Conservation (phyloP, 1,284 basidiomycete genomes). For the Malassezia japonica region DNA sequence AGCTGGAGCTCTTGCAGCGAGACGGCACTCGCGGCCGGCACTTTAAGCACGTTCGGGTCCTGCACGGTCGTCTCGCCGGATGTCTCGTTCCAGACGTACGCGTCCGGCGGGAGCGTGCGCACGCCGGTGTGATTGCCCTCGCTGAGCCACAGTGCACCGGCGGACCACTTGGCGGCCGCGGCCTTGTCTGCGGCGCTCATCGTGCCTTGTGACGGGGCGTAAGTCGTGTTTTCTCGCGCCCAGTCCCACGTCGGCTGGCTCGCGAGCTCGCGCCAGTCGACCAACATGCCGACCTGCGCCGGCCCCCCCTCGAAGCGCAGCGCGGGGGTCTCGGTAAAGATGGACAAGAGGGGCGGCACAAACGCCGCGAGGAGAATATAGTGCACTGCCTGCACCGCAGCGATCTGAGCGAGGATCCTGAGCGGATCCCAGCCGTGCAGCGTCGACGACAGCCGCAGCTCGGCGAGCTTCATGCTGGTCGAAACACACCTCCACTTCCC, state of each 20-base stretch:
- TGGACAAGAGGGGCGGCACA: conserved; percentile 17
- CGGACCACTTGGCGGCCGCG: conserved; percentile 61
- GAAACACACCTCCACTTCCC: neutral
- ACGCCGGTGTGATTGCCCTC: conserved; percentile 44
- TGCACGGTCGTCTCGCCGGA: neutral
- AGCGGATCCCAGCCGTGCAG: conserved; percentile 18
- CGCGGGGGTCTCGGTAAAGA: conserved; percentile 51
- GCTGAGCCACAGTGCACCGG: conserved; percentile 62
- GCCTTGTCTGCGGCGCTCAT: conserved; percentile 11
- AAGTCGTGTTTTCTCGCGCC: conserved; percentile 37
- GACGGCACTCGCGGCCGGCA: neutral
- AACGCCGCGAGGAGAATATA: conserved; percentile 18
- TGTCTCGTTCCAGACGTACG: conserved; percentile 11
- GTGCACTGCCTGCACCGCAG: conserved; percentile 10
- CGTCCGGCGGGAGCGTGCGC: neutral
- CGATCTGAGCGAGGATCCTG: conserved; percentile 15
- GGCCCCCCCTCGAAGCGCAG: conserved; percentile 77
- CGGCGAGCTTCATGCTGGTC: conserved; percentile 7
- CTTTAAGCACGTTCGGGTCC: neutral
- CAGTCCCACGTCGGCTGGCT: conserved; percentile 54
- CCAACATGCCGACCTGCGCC: conserved; percentile 75
- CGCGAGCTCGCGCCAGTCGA: conserved; percentile 95
- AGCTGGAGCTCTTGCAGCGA: conserved; percentile 18
- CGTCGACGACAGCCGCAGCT: conserved; percentile 14
- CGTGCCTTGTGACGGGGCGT: no score